Percentiles rank a stretch among this genome's conserved stretches.
These are phyloP conservation scores for Nakazawaea peltata DNA, from an alignment of 805 yeast species.

Conservation along the genomic window DNA sequence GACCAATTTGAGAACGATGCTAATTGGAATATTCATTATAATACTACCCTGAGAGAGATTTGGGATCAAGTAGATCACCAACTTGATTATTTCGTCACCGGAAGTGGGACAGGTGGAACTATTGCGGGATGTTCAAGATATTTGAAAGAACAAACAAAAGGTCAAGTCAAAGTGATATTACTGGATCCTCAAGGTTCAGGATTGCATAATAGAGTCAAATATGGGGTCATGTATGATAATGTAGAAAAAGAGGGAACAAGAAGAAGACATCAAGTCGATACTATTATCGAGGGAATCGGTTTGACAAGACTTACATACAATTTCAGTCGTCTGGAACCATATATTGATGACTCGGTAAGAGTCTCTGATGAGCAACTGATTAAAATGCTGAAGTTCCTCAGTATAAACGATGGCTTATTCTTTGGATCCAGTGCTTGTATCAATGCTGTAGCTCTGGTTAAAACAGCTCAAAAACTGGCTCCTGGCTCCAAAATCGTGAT, in stretches of 20 bases:
- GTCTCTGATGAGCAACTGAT: conserved; percentile 78
- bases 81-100: conserved; percentile 75
- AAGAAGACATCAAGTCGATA: conserved; percentile 94
- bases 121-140: conserved; percentile 84
- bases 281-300: conserved; percentile 91
- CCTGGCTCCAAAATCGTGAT: conserved; percentile 70
- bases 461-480: conserved; percentile 39
- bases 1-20: conserved; percentile 92
- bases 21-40: conserved; percentile 81
- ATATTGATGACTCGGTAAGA: conserved; percentile 70
- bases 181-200: conserved; percentile 99
- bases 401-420: conserved; percentile 81
- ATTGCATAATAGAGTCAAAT: conserved; percentile 71
- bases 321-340: conserved; percentile 60
- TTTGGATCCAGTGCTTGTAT: conserved; percentile 92
- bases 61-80: conserved; percentile 57
- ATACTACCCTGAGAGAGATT: conserved; percentile 91
- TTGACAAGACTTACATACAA: conserved; percentile 80
- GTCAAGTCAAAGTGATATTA: conserved; percentile 43
- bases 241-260: conserved; percentile 91
- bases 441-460: conserved; percentile 83
- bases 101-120: conserved; percentile 97
- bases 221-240: conserved; percentile 88
- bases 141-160: conserved; percentile 42
- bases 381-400: conserved; percentile 79